phyloP scores from a whole-genome alignment of 2,329 filamentous ascomycete species.

The Neopestalotiopsis sp. region DNA sequence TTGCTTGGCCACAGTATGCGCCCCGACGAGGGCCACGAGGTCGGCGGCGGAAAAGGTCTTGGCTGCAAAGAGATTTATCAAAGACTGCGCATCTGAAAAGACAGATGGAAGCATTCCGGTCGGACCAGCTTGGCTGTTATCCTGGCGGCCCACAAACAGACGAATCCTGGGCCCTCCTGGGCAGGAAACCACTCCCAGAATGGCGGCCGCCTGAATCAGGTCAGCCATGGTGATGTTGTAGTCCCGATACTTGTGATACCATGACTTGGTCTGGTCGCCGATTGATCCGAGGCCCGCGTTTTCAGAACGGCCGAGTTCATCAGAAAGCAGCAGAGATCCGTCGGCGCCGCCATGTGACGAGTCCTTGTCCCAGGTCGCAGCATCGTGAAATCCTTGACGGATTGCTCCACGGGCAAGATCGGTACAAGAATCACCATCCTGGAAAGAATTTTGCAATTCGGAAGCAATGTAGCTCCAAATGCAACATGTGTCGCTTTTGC shows the following conservation, averaged over 20 bases:
- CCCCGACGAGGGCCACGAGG: slow-evolving; percentile 59
- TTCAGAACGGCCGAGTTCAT: slow-evolving; percentile 42
- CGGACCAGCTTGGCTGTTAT: slow-evolving; percentile 45
- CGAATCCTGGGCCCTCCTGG: slow-evolving; percentile 56
- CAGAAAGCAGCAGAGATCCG: slow-evolving; percentile 47
- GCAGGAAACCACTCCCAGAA: slow-evolving; percentile 53
- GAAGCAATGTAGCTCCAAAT: slow-evolving; percentile 45
- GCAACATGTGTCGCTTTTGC: slow-evolving; percentile 38
- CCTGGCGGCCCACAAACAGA: slow-evolving; percentile 54
- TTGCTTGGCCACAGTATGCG: slow-evolving; percentile 56
- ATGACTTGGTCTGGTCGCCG: slow-evolving; percentile 39
- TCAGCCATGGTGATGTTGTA: slow-evolving; percentile 55
- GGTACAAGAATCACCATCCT: slow-evolving; percentile 40
- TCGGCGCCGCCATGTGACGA: slow-evolving; percentile 48
- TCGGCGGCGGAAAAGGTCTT: slow-evolving; percentile 56
- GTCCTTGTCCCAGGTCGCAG: slow-evolving; percentile 45
- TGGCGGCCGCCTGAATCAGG: slow-evolving; percentile 55
- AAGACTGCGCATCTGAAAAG: slow-evolving; percentile 42
- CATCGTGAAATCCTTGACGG: slow-evolving; percentile 53
- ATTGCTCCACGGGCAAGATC: slow-evolving; percentile 47
- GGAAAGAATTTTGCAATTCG: slow-evolving; percentile 41
- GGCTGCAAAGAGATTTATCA: slow-evolving; percentile 51
- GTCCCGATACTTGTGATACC: slow-evolving; percentile 43
- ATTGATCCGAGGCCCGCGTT: slow-evolving; percentile 53
- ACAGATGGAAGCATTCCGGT: slow-evolving; percentile 50